Evolutionary conservation across 345 rosid genomes (phyloP).

Genomic region (Anacardium occidentale): DNA sequence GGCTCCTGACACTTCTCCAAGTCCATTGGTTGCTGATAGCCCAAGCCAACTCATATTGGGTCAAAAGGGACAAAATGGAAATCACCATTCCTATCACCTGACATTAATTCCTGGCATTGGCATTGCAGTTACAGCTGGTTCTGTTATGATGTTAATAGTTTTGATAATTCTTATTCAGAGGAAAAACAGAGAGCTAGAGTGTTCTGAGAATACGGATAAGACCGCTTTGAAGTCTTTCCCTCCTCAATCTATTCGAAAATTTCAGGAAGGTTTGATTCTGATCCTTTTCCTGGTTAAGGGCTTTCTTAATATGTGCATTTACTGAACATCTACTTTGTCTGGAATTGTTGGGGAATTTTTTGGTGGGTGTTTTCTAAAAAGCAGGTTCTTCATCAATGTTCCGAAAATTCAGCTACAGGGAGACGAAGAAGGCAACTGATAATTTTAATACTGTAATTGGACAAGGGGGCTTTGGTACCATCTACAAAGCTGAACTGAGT

Average conservation of each 20-base stretch:
- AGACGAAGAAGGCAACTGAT: constrained; percentile 76
- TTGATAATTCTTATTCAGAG: constrained; percentile 67
- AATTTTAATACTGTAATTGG: constrained; percentile 70
- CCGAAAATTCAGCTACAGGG: constrained; percentile 73
- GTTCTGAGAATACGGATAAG: constrained; percentile 43
- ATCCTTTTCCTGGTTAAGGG: constrained; percentile 11
- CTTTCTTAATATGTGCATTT: constrained; percentile 10
- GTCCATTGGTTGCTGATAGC: constrained; percentile 59
- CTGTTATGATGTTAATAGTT: constrained; percentile 57
- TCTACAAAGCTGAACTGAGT: constrained; percentile 69
- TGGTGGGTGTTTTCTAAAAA: constrained; percentile 19
- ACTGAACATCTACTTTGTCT: neutral
- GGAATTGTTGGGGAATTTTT: neutral
- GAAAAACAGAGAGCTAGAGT: constrained; percentile 63
- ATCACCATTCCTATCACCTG: constrained; percentile 60
- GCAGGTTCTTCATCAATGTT: constrained; percentile 67
- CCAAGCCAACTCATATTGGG: constrained; percentile 57
- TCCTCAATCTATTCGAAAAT: constrained; percentile 46
- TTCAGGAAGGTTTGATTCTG: constrained; percentile 60
- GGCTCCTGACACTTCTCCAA: constrained; percentile 55
- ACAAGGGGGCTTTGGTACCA: constrained; percentile 90
- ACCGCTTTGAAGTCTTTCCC: constrained; percentile 49
- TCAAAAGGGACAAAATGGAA: constrained; percentile 32
- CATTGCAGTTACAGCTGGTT: constrained; percentile 57
- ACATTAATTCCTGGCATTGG: constrained; percentile 64